Base-by-base conservation (phyloP, 2,329 filamentous ascomycete genomes). In the Fusarium nematophilum region DNA sequence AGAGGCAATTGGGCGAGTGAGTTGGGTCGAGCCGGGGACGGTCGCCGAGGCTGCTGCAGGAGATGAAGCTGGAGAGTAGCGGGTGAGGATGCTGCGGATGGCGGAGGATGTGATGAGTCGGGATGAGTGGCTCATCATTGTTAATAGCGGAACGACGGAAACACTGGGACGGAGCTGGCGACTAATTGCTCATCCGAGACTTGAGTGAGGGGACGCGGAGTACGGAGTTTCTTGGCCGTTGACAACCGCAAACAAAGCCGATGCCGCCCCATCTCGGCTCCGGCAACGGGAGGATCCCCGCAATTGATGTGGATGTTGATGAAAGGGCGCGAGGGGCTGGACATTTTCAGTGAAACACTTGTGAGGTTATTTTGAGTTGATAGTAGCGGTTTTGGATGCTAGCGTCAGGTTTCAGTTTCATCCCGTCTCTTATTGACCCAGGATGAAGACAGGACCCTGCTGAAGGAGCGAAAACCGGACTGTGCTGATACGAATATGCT, bases 231-330 rank as follows among this genome's bases (percentile, higher is more conserved):
- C 53, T 44, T 59, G 54, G 48, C 54, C 25, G 54, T 46, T 36
- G 46, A 8, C 44, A 38, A 14, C 31, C 44, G 44, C 25, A 6
- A 27, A 45, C 34, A 42, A 30, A 45, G 50, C 50, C 59, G 55
- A 63, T 40, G 39, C 36, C 44, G 46, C 37, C 44, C 55, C 46
- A 33, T 63, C 49, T 57, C 45, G 49, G 59, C 45, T 64, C 46
- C 55, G 43, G 44, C 37, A 59, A 36, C 38, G 34, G 43, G 44
- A 51, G 17, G 26, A 25, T 17, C 39, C 54, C 51, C 37, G 23
- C 53, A 53, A 49, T 26, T n/a, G n/a, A n/a, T 49, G 27, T 40
- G 27, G 17, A 33, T 49, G 46, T 25, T 39, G 21, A 18, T 29
- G 13, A 13, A 29, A 46, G 44, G 44, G 44, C 44, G 44, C 21